These are phyloP conservation scores for Remersonia thermophila DNA, from an alignment of 2,329 filamentous ascomycete species.

Conservation along the genomic window DNA sequence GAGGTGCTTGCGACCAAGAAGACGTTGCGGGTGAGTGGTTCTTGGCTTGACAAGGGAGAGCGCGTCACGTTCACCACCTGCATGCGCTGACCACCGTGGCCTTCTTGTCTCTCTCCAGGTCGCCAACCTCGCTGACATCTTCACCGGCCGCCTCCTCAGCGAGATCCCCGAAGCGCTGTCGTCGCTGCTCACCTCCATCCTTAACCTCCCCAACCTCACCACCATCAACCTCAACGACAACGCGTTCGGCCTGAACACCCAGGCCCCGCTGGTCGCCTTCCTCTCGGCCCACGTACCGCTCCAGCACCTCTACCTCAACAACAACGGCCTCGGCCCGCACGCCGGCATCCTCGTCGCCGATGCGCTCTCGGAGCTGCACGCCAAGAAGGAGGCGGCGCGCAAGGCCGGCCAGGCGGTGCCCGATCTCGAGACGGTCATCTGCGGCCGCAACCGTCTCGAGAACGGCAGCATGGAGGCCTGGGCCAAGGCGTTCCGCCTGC, in stretches of 20 bases:
- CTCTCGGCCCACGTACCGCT: slow-evolving; percentile 78
- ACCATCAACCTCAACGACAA: slow-evolving; percentile 97
- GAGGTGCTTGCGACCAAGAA: slow-evolving; percentile 77
- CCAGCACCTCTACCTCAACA: slow-evolving; percentile 91
- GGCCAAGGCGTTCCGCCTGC: slow-evolving; percentile 76
- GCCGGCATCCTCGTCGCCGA: slow-evolving; percentile 83
- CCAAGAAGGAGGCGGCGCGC: slow-evolving; percentile 68
- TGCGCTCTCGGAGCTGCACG: slow-evolving; percentile 69
- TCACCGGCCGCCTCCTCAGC: slow-evolving; percentile 82
- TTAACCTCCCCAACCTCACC: slow-evolving; percentile 74
- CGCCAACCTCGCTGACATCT: slow-evolving; percentile 93
- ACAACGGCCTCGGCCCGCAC: slow-evolving; percentile 90
- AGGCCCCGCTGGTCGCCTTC: slow-evolving; percentile 86
- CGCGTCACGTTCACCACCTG: not conserved
- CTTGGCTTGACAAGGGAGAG: slow-evolving; percentile 1
- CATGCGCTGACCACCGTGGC: slow-evolving; percentile 7
- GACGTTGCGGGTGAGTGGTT: slow-evolving; percentile 50
- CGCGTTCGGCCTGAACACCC: slow-evolving; percentile 90
- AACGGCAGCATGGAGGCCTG: slow-evolving; percentile 94
- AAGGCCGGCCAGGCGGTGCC: slow-evolving; percentile 62
- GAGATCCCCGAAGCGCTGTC: slow-evolving; percentile 89
- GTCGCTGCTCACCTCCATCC: slow-evolving; percentile 70
- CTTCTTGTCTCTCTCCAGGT: slow-evolving; percentile 30
- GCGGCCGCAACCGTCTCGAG: slow-evolving; percentile 88
- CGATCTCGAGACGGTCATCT: slow-evolving; percentile 89